Evolutionary conservation across 768 basidiomycete species (phyloP), one percentile per base, ranked within the genome.

Genomic region (Lepiota subincarnata): DNA sequence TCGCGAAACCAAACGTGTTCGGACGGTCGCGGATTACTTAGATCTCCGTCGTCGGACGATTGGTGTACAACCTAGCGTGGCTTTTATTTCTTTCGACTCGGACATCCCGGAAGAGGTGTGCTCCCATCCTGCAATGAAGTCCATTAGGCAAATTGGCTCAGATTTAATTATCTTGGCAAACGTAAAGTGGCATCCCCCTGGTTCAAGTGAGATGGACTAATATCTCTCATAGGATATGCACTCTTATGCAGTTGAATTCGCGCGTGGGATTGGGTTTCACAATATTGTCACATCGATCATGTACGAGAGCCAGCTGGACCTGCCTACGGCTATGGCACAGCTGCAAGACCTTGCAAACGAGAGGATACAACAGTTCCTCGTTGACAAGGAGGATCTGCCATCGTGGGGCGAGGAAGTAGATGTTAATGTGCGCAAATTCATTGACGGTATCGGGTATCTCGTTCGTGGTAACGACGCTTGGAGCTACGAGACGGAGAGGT

Each of bases 201-300:
- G 13, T 26, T n/a, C 10, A 34, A 2, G 38, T n/a, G 11, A 7
- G 26, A 14, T 12, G 7, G 11, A 5, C 53, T 53, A 8, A 48
- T 6, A 14, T 7, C 11, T 39, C 16, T 35, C 2, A 28, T 38
- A 64, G 63, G 63, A 64, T 37, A 55, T 64, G 34, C 50, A 55
- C 40, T 64, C 63, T 1, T 64, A 64, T 37, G 36, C 54, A 7
- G 57, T 58, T 14, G 62, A 61, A 36, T 50, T 58, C 22, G 55
- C 60, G 6, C 41, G 53, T 1, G 62, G 61, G 7, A 58, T 60
- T 36, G 59, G 39, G 2, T 43, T 50, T 22, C 55, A 63, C 47
- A 65, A 65, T 43, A 60, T 63, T 44, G 46, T 65, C 11, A 59
- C 62, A 10, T 56, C 57, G 11, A 59, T 58, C 20, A 60, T 62